Conservation (phyloP, 169 alveolate genomes). For the Cryptosporidium muris region DNA sequence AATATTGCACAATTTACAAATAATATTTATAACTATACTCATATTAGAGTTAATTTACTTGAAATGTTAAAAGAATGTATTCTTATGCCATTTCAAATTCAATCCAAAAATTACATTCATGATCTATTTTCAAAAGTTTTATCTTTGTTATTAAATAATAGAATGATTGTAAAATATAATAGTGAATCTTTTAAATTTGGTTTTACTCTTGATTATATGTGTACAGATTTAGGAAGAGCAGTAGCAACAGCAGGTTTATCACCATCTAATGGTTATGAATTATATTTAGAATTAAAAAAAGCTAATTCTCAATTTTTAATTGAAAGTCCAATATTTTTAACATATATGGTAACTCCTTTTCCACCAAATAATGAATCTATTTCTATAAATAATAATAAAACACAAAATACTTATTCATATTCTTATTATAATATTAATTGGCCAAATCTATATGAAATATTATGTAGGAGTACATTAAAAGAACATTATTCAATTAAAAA, state of each 20-base stretch:
- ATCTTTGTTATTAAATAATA: conserved; percentile 6
- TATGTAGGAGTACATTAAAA: neutral
- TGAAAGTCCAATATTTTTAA: conserved; percentile 4
- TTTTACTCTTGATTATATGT: conserved; percentile 5
- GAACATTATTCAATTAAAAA: conserved; percentile 43
- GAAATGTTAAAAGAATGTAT: conserved; percentile 29
- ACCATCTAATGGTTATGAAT: conserved; percentile 41
- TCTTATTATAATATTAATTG: conserved; percentile 45
- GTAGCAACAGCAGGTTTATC: conserved; percentile 52
- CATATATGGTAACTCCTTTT: conserved; percentile 37
- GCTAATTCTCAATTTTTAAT: neutral
- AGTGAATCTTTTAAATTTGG: neutral
- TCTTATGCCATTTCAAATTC: conserved; percentile 36
- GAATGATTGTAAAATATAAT: conserved; percentile 6
- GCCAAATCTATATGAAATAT: conserved; percentile 8
- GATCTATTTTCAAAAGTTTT: conserved; percentile 2
- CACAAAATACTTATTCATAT: neutral
- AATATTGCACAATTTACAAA: neutral
- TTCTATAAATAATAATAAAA: neutral
- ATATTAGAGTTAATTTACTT: neutral
- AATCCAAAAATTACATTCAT: neutral
- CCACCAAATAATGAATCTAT: conserved; percentile 9
- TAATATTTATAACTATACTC: neutral
- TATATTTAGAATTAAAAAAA: conserved; percentile 11
- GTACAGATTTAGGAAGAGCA: conserved; percentile 43